phyloP scores from a whole-genome alignment of 257 asterid species.

The Leptodermis oblonga region DNA sequence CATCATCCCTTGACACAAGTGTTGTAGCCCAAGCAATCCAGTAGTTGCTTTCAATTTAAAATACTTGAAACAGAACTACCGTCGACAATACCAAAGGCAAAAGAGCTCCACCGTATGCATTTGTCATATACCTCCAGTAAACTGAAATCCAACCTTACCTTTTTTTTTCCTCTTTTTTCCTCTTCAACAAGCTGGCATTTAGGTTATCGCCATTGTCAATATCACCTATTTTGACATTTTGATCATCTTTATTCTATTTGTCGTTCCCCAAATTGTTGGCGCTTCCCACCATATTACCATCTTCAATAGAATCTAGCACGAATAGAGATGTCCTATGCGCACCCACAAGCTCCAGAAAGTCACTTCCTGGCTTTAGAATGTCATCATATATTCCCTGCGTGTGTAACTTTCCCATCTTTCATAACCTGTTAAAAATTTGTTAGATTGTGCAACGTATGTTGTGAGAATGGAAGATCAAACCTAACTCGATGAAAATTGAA shows the following conservation, averaged over 20 bases:
- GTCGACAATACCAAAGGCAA: constrained; percentile 65
- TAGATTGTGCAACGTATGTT: constrained; percentile 21
- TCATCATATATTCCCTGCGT: constrained; percentile 79
- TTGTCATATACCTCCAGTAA: constrained; percentile 75
- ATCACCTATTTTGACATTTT: no score
- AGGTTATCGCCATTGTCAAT: constrained; percentile 12
- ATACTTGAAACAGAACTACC: constrained; percentile 51
- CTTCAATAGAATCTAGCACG: constrained; percentile 43
- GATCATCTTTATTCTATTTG: constrained; percentile 31
- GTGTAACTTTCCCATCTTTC: constrained; percentile 71
- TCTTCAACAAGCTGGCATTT: constrained; percentile 79
- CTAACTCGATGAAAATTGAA: not conserved
- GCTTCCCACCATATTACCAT: no score
- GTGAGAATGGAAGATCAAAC: no score
- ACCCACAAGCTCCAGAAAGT: constrained; percentile 84
- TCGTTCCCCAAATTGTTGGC: no score
- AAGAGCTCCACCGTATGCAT: constrained; percentile 73
- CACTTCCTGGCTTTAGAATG: constrained; percentile 64
- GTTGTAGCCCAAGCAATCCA: constrained; percentile 99
- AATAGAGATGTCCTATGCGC: constrained; percentile 81
- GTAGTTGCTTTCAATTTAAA: constrained; percentile 89
- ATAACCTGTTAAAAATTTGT: constrained; percentile 47
- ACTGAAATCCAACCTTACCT: constrained; percentile 72
- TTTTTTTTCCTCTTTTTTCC: constrained; percentile 83
- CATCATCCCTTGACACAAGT: constrained; percentile 59